These are phyloP conservation scores for Mucor lusitanicus DNA, from an alignment of 371 early-diverging fungal genomes.

Conservation along the genomic window DNA sequence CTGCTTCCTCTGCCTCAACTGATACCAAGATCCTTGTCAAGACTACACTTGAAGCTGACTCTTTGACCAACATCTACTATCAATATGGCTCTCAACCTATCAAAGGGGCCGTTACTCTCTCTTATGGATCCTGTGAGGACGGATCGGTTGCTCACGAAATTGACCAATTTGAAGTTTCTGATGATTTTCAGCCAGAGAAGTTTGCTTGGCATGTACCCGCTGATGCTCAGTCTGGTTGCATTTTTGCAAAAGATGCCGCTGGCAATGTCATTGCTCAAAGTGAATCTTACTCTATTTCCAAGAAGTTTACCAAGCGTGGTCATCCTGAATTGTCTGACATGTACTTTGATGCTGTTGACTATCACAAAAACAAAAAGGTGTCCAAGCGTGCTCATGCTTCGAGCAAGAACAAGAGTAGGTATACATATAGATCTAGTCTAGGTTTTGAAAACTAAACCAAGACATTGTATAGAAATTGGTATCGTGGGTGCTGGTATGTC, in stretches of 20 bases:
- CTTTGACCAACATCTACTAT: constrained; percentile 26
- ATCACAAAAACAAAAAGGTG: constrained; percentile 19
- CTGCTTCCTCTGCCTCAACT: constrained; percentile 1
- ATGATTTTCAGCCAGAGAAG: constrained; percentile 22
- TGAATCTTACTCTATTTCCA: constrained; percentile 4
- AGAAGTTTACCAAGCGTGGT: constrained; percentile 26
- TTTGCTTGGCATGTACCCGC: constrained; percentile 30
- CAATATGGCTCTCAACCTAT: constrained; percentile 21
- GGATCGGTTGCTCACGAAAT: constrained; percentile 12
- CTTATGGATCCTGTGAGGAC: constrained; percentile 22
- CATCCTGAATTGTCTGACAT: constrained; percentile 32
- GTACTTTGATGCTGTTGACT: constrained; percentile 35
- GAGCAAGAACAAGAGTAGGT: constrained; percentile 20
- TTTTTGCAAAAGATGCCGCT: constrained; percentile 17
- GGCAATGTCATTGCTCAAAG: constrained; percentile 28
- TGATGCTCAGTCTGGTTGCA: constrained; percentile 19
- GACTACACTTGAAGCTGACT: constrained; percentile 17
- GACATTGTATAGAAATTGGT: constrained; percentile 28
- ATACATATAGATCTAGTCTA: neutral
- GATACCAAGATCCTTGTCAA: constrained; percentile 9
- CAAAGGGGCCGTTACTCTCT: constrained; percentile 10
- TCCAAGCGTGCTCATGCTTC: constrained; percentile 18
- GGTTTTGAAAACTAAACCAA: neutral
- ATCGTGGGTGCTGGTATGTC: constrained; percentile 41
- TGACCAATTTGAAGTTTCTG: constrained; percentile 10